These are phyloP conservation scores for Yamadazyma conglobata DNA, from an alignment of 1,139 yeast genomes.

Conservation along the genomic window DNA sequence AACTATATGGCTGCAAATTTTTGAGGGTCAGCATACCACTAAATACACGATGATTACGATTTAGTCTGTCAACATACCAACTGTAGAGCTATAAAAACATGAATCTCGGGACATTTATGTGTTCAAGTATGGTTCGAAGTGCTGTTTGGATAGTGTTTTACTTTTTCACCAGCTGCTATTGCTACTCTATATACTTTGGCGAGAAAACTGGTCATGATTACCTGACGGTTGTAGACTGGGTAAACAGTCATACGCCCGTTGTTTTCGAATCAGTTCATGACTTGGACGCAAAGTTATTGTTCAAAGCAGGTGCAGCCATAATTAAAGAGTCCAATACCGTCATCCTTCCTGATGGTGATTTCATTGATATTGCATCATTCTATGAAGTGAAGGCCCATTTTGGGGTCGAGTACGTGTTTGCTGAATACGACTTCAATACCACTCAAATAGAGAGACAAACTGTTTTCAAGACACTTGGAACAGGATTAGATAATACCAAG, in stretches of 20 bases:
- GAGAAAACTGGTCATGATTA: slow-evolving; percentile 4
- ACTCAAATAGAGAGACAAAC: slow-evolving; percentile 3
- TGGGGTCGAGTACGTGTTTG: slow-evolving; percentile 8
- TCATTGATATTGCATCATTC: slow-evolving; percentile 13
- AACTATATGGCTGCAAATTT: too few species aligned
- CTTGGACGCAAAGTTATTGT: slow-evolving; percentile 13
- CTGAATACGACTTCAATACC: slow-evolving; percentile 11
- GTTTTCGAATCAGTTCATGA: slow-evolving; percentile 14
- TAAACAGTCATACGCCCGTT: slow-evolving; percentile 6
- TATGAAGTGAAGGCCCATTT: slow-evolving; percentile 3
- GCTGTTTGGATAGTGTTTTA: too few species aligned
- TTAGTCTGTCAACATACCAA: not conserved
- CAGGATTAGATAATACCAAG: slow-evolving; percentile 15
- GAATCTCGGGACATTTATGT: too few species aligned
- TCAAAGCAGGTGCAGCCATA: slow-evolving; percentile 16
- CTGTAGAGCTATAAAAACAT: not conserved
- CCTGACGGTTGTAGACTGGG: slow-evolving; percentile 5
- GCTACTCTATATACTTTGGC: slow-evolving; percentile 4
- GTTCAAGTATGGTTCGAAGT: too few species aligned
- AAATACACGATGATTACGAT: too few species aligned
- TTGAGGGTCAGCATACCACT: too few species aligned
- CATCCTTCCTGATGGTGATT: slow-evolving; percentile 17
- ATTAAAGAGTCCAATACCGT: slow-evolving; percentile 16
- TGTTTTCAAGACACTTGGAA: slow-evolving; percentile 11
- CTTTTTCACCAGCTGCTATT: too few species aligned